Percentiles rank a stretch among this genome's conserved stretches.
phyloP scores from a whole-genome alignment of 1,284 basidiomycete genomes.

The Ceratobasidium sp. region DNA sequence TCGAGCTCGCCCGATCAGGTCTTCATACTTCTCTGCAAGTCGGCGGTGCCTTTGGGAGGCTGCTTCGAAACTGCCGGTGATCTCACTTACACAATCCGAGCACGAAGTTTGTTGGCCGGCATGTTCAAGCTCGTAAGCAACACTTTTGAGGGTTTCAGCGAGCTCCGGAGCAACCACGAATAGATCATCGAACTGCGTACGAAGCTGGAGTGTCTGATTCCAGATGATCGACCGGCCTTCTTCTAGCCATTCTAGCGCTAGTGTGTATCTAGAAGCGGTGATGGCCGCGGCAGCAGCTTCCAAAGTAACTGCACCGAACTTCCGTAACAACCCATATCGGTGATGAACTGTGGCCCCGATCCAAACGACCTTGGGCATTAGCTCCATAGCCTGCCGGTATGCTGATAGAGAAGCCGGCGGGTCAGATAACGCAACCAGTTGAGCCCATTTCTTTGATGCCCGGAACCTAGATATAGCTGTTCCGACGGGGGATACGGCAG shows the following conservation, averaged over 20 bases:
- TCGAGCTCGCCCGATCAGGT: background rate
- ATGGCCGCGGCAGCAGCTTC: constrained; percentile 3
- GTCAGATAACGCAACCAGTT: too few relatives aligned
- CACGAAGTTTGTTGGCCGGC: background rate
- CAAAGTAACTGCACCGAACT: background rate
- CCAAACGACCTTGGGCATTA: constrained; percentile 9
- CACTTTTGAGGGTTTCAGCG: constrained; percentile 10
- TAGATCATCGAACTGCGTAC: constrained; percentile 14
- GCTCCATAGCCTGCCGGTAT: background rate
- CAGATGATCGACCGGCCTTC: constrained; percentile 15
- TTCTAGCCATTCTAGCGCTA: constrained; percentile 30
- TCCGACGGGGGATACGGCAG: too few relatives aligned
- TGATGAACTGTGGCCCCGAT: background rate
- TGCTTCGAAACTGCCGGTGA: background rate
- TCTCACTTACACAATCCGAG: background rate
- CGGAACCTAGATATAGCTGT: too few relatives aligned
- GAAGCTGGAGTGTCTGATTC: constrained; percentile 11
- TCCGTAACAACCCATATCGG: background rate
- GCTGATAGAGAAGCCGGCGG: too few relatives aligned
- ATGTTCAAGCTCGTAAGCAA: constrained; percentile 3
- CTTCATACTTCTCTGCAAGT: background rate
- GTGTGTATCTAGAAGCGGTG: too few relatives aligned
- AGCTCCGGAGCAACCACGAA: background rate
- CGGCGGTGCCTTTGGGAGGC: background rate
- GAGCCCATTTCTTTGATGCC: too few relatives aligned